A percentile compares a stretch with the other conserved stretches of the same genome.
Conservation (phyloP, 2,329 filamentous ascomycete genomes). For the Botrytis porri region DNA sequence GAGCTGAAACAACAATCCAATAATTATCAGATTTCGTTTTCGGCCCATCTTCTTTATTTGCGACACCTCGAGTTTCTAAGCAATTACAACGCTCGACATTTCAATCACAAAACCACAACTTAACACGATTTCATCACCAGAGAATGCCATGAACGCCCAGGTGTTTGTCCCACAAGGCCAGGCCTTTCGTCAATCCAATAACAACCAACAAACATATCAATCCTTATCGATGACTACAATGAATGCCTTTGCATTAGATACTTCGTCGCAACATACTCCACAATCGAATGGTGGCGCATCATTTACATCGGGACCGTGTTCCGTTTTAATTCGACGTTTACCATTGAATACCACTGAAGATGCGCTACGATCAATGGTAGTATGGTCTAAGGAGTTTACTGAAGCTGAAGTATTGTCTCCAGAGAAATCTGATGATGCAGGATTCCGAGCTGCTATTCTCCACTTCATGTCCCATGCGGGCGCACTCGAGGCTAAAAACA, state of each 20-base stretch:
- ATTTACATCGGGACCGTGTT: constrained; percentile 38
- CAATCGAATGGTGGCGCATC: constrained; percentile 27
- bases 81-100: constrained; percentile 17
- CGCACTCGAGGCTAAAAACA: constrained; percentile 55
- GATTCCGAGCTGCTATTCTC: constrained; percentile 52
- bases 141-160: constrained; percentile 40
- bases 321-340: constrained; percentile 53
- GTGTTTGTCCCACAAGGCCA: constrained; percentile 36
- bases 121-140: constrained; percentile 30
- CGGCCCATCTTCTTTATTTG: constrained; percentile 14
- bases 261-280: constrained; percentile 24
- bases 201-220: constrained; percentile 33
- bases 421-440: constrained; percentile 49
- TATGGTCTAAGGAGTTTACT: constrained; percentile 56
- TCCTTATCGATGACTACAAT: constrained; percentile 37
- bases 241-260: constrained; percentile 35
- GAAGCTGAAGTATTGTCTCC: constrained; percentile 50
- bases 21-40: constrained; percentile 8
- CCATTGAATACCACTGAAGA: constrained; percentile 54
- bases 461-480: constrained; percentile 52
- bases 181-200: constrained; percentile 36
- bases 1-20: background rate
- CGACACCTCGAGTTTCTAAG: constrained; percentile 19
- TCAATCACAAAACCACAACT: constrained; percentile 29
- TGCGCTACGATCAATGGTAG: constrained; percentile 54